Conservation (phyloP, 306 rosid genomes). For the Corylus heterophylla region DNA sequence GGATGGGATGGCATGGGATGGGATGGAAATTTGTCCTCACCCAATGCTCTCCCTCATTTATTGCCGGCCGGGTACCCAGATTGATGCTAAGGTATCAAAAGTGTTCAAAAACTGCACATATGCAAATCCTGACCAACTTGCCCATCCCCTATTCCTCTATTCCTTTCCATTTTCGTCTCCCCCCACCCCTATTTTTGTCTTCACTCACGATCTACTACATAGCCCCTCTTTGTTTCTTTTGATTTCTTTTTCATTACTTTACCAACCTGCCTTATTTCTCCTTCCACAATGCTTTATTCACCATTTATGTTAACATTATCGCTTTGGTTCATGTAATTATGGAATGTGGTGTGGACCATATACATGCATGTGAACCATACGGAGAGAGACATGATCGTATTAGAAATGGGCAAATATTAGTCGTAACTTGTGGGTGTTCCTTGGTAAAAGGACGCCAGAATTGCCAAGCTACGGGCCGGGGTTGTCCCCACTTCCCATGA, state of each 20-base stretch:
- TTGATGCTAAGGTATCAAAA: slow-evolving; percentile 30
- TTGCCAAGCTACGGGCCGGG: too few species aligned
- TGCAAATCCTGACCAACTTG: slow-evolving; percentile 3
- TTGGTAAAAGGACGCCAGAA: too few species aligned
- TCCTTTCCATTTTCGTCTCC: slow-evolving; percentile 33
- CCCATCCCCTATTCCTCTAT: not conserved
- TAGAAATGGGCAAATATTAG: not conserved
- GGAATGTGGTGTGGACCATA: slow-evolving; percentile 26
- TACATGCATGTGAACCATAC: slow-evolving; percentile 12
- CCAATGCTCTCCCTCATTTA: slow-evolving; percentile 27
- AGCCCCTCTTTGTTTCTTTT: not conserved
- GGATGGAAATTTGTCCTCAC: not conserved
- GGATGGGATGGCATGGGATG: slow-evolving; percentile 5
- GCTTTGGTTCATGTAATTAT: slow-evolving; percentile 15
- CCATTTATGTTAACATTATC: slow-evolving; percentile 10
- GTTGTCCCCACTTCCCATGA: too few species aligned
- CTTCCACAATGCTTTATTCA: not conserved
- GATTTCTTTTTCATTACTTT: not conserved
- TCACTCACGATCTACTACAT: not conserved
- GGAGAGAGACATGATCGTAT: not conserved
- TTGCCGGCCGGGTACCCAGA: slow-evolving; percentile 28
- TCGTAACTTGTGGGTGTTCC: not conserved
- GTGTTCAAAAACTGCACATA: slow-evolving; percentile 13
- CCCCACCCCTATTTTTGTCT: slow-evolving; percentile 3
- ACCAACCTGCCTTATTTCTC: not conserved